Base-by-base conservation (phyloP, 352 stramenopile genomes). In the Pythium aristosporum region DNA sequence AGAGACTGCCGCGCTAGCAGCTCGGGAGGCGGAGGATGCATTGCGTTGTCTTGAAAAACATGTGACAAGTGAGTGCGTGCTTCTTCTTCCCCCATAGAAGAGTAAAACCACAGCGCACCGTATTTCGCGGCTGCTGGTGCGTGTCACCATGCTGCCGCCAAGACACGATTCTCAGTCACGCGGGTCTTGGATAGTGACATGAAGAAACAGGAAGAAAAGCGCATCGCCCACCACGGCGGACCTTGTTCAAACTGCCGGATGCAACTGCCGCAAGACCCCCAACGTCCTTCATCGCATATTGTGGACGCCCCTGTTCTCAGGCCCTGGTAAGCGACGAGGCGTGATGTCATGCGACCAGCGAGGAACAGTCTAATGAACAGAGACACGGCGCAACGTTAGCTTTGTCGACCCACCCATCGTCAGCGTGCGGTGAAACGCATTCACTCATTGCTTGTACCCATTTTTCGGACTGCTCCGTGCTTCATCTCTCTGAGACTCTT, bases 301-400 rank as follows among this genome's bases (percentile, higher is more conserved):
- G 18, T 48, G 13, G 13, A 18, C 10, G n/a, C 23, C n/a, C 21
- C 47, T 41, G 23, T 54, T 21, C 47, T 37, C 25, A 54, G 44
- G 8, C 11, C 34, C 23, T 12, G 10, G 39, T 42, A 16, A 50
- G 20, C 21, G 50, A 57, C 30, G 32, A 46, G 50, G 32, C 50
- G 20, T 46, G 50, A 58, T 13, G 50, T 2, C 28, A 37, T 36
- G 15, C 51, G 51, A 58, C 51, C 51, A 58, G 51, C 36, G 37
- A 58, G 48, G 51, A 58, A 46, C 28, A 57, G 8, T 57, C n/a
- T 30, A 48, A 20, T n/a, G 16, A 42, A 5, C 28, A 42, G 48
- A 43, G 28, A 32, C 50, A n/a, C 7, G 50, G 21, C 32, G 34
- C 18, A 25, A 5, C 28, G 15, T 9, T 30, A 55, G 28, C 18